Percentiles rank a stretch among this genome's conserved stretches.
These are phyloP conservation scores for Diaporthe citri DNA, from an alignment of 2,329 filamentous ascomycete species.

Conservation along the genomic window DNA sequence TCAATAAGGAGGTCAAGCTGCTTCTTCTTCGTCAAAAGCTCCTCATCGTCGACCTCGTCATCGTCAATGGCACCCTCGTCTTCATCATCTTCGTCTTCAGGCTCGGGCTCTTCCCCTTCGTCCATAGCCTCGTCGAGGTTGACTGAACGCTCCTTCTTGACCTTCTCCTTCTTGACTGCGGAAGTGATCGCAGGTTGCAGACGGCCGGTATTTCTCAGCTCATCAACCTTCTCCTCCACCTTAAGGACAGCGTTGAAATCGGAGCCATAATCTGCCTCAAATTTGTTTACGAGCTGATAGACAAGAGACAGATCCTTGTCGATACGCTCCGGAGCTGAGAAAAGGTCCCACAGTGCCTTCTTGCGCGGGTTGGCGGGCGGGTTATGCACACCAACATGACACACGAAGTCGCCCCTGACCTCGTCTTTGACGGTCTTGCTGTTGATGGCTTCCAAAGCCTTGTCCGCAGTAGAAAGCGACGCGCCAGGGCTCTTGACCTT, in stretches of 20 bases:
- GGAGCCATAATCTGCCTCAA: conserved; percentile 85
- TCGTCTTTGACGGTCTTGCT: conserved; percentile 98
- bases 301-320: conserved; percentile 90
- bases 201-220: conserved; percentile 80
- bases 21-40: conserved; percentile 93
- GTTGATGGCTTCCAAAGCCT: conserved; percentile 93
- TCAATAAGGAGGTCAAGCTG: conserved; percentile 95
- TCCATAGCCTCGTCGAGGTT: conserved; percentile 73
- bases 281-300: conserved; percentile 83
- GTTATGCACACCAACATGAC: conserved; percentile 95
- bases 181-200: conserved; percentile 75
- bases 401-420: conserved; percentile 93
- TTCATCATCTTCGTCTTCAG: conserved; percentile 81
- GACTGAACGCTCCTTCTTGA: conserved; percentile 70
- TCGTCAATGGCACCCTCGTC: conserved; percentile 84
- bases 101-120: conserved; percentile 72
- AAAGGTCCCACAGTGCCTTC: conserved; percentile 97
- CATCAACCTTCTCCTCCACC: conserved; percentile 89
- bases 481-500: conserved; percentile 64
- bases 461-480: conserved; percentile 76
- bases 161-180: conserved; percentile 66
- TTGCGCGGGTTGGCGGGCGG: conserved; percentile 88
- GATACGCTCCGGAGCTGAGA: conserved; percentile 93
- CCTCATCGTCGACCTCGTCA: conserved; percentile 90
- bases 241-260: conserved; percentile 82